Evolutionary conservation across 2,329 filamentous ascomycete genomes (phyloP).

Genomic region (Dactylonectria estremocensis): DNA sequence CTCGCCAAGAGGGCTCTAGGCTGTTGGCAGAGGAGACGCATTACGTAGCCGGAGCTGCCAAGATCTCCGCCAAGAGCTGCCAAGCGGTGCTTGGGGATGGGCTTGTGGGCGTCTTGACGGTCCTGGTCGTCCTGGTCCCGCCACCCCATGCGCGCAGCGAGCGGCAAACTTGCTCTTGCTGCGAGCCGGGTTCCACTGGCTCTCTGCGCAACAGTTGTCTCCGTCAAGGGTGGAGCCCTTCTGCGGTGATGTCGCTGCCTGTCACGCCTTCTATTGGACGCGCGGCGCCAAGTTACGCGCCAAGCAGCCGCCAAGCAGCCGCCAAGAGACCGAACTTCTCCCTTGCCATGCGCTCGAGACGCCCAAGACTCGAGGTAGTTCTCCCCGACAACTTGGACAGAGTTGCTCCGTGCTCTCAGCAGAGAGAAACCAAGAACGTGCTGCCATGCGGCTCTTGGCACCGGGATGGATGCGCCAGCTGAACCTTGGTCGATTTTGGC

Average conservation of each 20-base stretch:
- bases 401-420: neutral
- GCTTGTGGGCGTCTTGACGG: no score
- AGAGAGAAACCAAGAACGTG: neutral
- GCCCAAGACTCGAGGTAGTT: no score
- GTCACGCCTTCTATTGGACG: conserved; percentile 12
- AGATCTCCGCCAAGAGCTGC: conserved; percentile 40
- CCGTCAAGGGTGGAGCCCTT: conserved; percentile 4
- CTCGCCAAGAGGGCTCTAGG: conserved; percentile 34
- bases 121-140: conserved; percentile 4
- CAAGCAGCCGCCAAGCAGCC: conserved; percentile 33
- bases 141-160: conserved; percentile 17
- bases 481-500: conserved; percentile 44
- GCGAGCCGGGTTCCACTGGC: conserved; percentile 17
- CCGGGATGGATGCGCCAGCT: conserved; percentile 34
- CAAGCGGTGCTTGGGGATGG: conserved; percentile 31
- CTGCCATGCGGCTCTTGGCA: conserved; percentile 29
- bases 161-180: conserved; percentile 18
- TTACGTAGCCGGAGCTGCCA: conserved; percentile 1
- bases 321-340: conserved; percentile 32
- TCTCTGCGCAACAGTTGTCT: conserved; percentile 13
- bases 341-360: conserved; percentile 27
- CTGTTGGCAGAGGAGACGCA: conserved; percentile 34
- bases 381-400: conserved; percentile 10
- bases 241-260: conserved; percentile 2
- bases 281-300: conserved; percentile 32